These are phyloP conservation scores for Hortaea werneckii DNA, from an alignment of 2,329 filamentous ascomycete genomes.

Conservation along the genomic window DNA sequence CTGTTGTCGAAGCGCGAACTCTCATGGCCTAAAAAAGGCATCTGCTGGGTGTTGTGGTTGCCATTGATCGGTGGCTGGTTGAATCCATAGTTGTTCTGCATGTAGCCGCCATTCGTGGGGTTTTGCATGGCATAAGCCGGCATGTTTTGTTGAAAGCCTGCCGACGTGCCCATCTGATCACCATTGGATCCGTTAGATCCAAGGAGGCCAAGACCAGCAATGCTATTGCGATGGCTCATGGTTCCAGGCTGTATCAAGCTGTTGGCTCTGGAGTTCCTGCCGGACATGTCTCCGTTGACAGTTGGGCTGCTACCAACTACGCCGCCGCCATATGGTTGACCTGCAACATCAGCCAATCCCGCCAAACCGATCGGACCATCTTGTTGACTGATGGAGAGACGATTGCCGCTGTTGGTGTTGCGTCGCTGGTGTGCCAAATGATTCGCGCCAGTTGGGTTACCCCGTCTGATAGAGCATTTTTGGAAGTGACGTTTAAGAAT, in stretches of 20 bases:
- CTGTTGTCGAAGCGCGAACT: conserved; percentile 28
- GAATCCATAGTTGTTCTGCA: conserved; percentile 23
- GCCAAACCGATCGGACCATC: conserved; percentile 27
- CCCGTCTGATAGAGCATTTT: conserved; percentile 93
- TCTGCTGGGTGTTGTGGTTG: conserved; percentile 17
- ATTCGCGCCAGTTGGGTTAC: conserved; percentile 88
- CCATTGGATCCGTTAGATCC: conserved; percentile 17
- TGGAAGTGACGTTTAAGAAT: conserved; percentile 98
- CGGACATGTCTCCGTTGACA: conserved; percentile 33
- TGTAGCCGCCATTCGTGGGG: conserved; percentile 15
- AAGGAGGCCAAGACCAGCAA: conserved; percentile 23
- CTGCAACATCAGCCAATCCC: conserved; percentile 23
- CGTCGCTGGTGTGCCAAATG: conserved; percentile 65
- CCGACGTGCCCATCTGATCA: conserved; percentile 21
- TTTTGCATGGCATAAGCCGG: conserved; percentile 26
- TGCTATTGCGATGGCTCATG: conserved; percentile 24
- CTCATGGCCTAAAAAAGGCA: conserved; percentile 30
- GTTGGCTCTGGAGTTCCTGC: conserved; percentile 39
- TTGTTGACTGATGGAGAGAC: conserved; percentile 26
- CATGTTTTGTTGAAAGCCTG: conserved; percentile 20
- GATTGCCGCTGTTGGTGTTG: conserved; percentile 38
- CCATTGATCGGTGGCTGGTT: conserved; percentile 20
- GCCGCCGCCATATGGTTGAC: conserved; percentile 18
- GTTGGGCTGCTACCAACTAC: conserved; percentile 24
- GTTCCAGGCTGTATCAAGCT: conserved; percentile 35